Conservation (phyloP, 257 asterid species). For the Lithospermum erythrorhizon region DNA sequence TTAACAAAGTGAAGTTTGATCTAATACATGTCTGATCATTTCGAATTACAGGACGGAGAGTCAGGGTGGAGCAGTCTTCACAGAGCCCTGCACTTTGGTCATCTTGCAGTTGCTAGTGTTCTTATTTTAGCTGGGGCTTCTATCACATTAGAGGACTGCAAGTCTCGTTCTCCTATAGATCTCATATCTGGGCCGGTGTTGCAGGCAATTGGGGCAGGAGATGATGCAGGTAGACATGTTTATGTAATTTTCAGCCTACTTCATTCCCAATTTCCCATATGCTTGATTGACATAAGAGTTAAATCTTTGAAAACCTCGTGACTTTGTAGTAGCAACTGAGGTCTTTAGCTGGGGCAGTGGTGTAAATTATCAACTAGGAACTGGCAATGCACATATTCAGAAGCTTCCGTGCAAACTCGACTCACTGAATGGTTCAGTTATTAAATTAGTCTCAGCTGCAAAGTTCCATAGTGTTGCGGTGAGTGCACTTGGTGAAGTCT, state of each 20-base stretch:
- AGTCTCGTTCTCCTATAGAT: slow-evolving; percentile 75
- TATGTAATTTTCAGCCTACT: neutral
- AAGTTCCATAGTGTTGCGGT: slow-evolving; percentile 98
- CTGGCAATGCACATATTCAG: slow-evolving; percentile 95
- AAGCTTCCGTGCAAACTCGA: slow-evolving; percentile 96
- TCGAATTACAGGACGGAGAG: slow-evolving; percentile 70
- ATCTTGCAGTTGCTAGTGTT: slow-evolving; percentile 83
- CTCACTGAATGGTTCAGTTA: slow-evolving; percentile 59
- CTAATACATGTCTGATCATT: slow-evolving; percentile 6
- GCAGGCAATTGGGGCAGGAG: slow-evolving; percentile 47
- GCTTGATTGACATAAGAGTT: slow-evolving; percentile 1
- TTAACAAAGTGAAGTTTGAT: slow-evolving; percentile 7
- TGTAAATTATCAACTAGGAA: slow-evolving; percentile 96
- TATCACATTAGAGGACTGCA: slow-evolving; percentile 71
- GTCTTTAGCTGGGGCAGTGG: slow-evolving; percentile 99
- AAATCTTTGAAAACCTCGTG: neutral
- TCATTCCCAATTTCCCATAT: neutral
- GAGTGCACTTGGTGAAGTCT: slow-evolving; percentile 72
- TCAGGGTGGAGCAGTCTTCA: slow-evolving; percentile 99
- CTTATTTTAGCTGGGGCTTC: slow-evolving; percentile 77
- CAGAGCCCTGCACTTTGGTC: slow-evolving; percentile 94
- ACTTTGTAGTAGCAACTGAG: slow-evolving; percentile 59
- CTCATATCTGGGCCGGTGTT: slow-evolving; percentile 87
- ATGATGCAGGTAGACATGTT: slow-evolving; percentile 35
- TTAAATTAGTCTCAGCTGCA: slow-evolving; percentile 69